Evolutionary conservation across 1,139 yeast genomes (phyloP).

Genomic region (Lipomyces yarrowii): DNA sequence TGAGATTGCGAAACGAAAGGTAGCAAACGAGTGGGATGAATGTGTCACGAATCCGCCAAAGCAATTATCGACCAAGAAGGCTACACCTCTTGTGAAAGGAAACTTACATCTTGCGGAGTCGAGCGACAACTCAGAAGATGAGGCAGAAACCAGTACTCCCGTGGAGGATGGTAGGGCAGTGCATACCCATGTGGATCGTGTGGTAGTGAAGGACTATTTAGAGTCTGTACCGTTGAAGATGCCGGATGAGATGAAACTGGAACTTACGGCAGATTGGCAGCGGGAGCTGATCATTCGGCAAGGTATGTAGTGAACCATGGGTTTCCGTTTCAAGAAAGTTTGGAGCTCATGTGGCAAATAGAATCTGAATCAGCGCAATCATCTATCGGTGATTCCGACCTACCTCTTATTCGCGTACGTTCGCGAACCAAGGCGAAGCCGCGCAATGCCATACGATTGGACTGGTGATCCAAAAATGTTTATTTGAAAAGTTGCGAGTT

Average conservation of each 20-base stretch:
- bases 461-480: conserved; percentile 2
- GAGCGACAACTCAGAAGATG: conserved; percentile 9
- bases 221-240: neutral
- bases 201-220: neutral
- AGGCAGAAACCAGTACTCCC: neutral
- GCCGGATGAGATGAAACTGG: conserved; percentile 7
- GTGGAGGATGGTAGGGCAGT: neutral
- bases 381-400: conserved; percentile 7
- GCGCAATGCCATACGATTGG: conserved; percentile 9
- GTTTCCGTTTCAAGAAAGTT: neutral
- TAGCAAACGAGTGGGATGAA: conserved; percentile 8
- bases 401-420: conserved; percentile 10
- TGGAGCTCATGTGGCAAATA: neutral
- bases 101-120: conserved; percentile 3
- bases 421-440: neutral
- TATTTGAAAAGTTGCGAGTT: neutral
- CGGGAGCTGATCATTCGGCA: conserved; percentile 17
- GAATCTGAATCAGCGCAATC: conserved; percentile 8
- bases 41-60: conserved; percentile 17
- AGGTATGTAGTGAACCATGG: conserved; percentile 10
- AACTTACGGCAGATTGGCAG: conserved; percentile 17
- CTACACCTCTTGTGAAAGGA: neutral
- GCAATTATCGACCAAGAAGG: neutral
- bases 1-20: conserved; percentile 9
- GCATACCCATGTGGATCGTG: conserved; percentile 9